Evolutionary conservation across 345 rosid species (phyloP).

Genomic region (Mercurialis annua): DNA sequence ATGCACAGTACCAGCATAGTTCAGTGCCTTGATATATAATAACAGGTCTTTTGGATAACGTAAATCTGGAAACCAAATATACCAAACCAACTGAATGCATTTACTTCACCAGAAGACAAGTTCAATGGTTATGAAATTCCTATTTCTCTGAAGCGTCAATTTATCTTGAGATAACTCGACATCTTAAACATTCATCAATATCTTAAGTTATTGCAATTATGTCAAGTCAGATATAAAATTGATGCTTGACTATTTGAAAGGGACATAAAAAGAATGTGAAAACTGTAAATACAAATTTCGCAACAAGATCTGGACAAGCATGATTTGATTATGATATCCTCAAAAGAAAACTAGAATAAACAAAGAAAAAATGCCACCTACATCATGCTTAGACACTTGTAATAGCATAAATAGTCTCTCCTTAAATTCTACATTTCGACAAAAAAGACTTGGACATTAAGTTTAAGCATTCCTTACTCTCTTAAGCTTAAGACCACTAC

Average conservation of each 20-base stretch:
- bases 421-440: background rate
- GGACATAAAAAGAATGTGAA: background rate
- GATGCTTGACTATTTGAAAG: background rate
- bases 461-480: background rate
- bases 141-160: background rate
- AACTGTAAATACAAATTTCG: background rate
- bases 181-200: background rate
- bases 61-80: too few species aligned
- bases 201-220: background rate
- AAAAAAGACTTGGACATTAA: background rate
- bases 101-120: background rate
- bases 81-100: background rate
- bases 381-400: background rate
- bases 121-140: background rate
- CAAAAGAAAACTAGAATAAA: background rate
- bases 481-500: slow-evolving; percentile 7
- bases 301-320: background rate
- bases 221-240: background rate
- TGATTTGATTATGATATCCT: background rate
- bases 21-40: background rate
- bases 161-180: background rate
- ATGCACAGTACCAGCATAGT: background rate
- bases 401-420: background rate
- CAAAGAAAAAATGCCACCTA: background rate
- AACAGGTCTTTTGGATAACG: too few species aligned